Evolutionary conservation across 108 stramenopile genomes (phyloP).

Genomic region (Epipyxis sp.): DNA sequence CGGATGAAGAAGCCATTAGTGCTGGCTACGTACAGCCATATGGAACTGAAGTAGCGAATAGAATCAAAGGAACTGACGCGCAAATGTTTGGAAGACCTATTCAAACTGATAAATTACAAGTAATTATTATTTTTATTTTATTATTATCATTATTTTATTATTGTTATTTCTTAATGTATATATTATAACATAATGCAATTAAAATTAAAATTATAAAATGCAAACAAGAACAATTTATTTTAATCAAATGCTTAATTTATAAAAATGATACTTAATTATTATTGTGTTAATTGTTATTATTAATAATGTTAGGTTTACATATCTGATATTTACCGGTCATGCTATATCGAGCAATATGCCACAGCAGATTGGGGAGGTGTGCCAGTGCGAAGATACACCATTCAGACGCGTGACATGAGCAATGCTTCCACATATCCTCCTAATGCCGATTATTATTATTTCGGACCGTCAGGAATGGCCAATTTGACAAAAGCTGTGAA

Average conservation of each 20-base stretch:
- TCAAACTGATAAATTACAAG: conserved; percentile 3
- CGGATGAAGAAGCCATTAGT: background rate
- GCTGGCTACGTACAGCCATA: conserved; percentile 8
- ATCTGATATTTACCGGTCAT: conserved; percentile 29
- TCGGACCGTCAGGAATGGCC: background rate
- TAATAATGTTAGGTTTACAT: too few relatives aligned
- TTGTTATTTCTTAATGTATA: too few relatives aligned
- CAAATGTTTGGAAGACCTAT: background rate
- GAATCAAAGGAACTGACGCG: conserved; percentile 18
- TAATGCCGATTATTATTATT: conserved; percentile 24
- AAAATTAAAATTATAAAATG: too few relatives aligned
- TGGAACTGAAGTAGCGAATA: conserved; percentile 26
- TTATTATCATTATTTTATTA: too few relatives aligned
- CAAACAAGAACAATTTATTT: too few relatives aligned
- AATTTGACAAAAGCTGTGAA: conserved; percentile 16
- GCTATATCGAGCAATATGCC: background rate
- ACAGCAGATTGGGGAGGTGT: conserved; percentile 16
- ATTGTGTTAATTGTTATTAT: too few relatives aligned
- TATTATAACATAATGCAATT: too few relatives aligned
- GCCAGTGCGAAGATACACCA: background rate
- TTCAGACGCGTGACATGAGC: background rate
- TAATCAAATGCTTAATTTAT: too few relatives aligned
- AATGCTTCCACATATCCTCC: conserved; percentile 11
- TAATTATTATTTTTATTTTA: too few relatives aligned
- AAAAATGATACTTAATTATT: too few relatives aligned